Base-by-base conservation (phyloP, 257 asterid genomes). In the Solanum ossicruentum region DNA sequence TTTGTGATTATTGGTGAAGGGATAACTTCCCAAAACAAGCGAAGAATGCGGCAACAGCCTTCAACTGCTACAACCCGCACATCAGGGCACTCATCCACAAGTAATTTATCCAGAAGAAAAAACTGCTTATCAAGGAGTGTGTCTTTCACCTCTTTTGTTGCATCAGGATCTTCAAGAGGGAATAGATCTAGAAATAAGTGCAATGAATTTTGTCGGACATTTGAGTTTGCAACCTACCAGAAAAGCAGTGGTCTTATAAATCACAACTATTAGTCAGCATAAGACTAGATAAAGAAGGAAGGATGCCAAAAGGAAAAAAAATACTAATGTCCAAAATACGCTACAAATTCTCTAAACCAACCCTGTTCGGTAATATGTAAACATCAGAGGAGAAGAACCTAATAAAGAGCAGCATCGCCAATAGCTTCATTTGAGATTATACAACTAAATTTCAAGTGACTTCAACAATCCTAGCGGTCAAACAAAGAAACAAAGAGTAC, bases 61-160 rank as follows among this genome's bases (percentile, higher is more conserved):
- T 97, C 99, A 87, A 97, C 98, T 36, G 99, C 98, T 66, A 95
- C 95, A 87, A 90, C 93, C 88, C 99, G 91, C 84, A 97, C 94
- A 66, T 93, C 97, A 3, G 98, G 96, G 87, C 97, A 93, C 60
- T 95, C 98, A 89, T 97, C 99, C 91, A 87, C 87, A 57, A 95
- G 93, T 87, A 94, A 87, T 86, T 92, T 94, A 87, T 97, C 98
- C 89, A 97, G 82, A 80, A 97, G 91, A 88, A 93, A 97, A 89
- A 92, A 94, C 84, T 97, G 99, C 82, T 92, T 95, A 73, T 95
- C 95, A 36, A 91, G 92, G 56, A 94, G 93, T 52, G 91, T 86
- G 82, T 95, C 99, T 83, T 93, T 92, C 73, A 85, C 94, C 90
- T 97, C 99, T 88, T 94, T 97, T 61, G 95, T 97, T 72, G 98